Percentiles rank a stretch among this genome's conserved stretches.
Evolutionary conservation across 305 asterid species (phyloP).

Genomic region (Coffea humblotiana): DNA sequence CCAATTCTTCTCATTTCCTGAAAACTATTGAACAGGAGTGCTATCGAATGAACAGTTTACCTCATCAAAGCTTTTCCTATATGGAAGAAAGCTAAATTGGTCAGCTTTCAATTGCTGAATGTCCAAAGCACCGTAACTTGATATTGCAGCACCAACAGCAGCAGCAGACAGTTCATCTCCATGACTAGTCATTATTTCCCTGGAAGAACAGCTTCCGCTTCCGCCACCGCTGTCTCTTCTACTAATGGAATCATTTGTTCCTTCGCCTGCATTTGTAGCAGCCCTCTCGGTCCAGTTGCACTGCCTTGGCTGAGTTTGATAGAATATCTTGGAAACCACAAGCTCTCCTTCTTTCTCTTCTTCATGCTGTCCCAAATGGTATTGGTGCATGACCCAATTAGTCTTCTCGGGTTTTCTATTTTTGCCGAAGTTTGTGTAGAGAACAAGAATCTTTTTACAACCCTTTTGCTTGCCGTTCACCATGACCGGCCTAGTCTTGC

Average conservation of each 20-base stretch:
- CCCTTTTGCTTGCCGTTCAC: slow-evolving; percentile 87
- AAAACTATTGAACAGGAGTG: neutral
- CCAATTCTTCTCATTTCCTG: neutral
- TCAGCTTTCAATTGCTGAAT: slow-evolving; percentile 72
- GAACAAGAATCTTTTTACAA: slow-evolving; percentile 87
- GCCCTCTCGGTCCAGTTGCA: slow-evolving; percentile 81
- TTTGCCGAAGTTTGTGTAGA: slow-evolving; percentile 93
- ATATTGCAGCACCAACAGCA: slow-evolving; percentile 43
- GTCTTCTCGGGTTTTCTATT: slow-evolving; percentile 96
- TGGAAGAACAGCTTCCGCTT: slow-evolving; percentile 56
- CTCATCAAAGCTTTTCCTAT: slow-evolving; percentile 73
- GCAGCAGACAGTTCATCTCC: slow-evolving; percentile 53
- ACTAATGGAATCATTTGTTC: slow-evolving; percentile 22
- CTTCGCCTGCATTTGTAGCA: slow-evolving; percentile 25
- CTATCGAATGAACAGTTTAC: slow-evolving; percentile 29
- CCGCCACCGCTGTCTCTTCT: slow-evolving; percentile 46
- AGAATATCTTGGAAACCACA: slow-evolving; percentile 93
- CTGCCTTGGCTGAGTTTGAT: slow-evolving; percentile 98
- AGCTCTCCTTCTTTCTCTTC: slow-evolving; percentile 98
- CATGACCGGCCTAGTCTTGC: slow-evolving; percentile 96
- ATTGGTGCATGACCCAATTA: slow-evolving; percentile 99
- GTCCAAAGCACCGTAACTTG: slow-evolving; percentile 51
- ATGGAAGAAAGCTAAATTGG: slow-evolving; percentile 70
- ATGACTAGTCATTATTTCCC: slow-evolving; percentile 42
- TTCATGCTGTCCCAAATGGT: slow-evolving; percentile 89